These are phyloP conservation scores for Tolypocladium amazonense DNA, from an alignment of 2,329 filamentous ascomycete genomes.

Conservation along the genomic window DNA sequence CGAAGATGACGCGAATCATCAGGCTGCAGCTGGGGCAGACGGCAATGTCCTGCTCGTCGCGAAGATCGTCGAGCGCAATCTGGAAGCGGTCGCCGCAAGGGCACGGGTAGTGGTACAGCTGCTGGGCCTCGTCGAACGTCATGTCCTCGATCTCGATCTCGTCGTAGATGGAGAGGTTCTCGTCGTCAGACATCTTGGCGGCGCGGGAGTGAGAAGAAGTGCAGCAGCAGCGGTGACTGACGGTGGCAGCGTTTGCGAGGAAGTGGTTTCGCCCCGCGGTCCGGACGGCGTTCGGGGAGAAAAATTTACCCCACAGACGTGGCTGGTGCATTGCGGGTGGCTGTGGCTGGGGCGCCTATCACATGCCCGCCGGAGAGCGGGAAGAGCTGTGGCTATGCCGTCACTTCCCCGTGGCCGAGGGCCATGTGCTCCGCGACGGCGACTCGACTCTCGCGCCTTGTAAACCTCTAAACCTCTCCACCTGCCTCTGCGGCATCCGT, in stretches of 20 bases:
- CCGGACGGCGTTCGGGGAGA: not conserved
- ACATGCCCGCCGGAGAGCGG: constrained; percentile 1
- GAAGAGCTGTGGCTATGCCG: not conserved
- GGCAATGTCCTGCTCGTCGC: constrained; percentile 87
- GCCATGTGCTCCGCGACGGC: not conserved
- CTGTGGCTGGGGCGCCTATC: not conserved
- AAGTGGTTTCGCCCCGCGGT: not conserved
- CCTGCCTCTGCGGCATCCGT: not conserved
- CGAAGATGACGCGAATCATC: constrained; percentile 93
- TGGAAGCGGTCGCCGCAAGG: constrained; percentile 96
- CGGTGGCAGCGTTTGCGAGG: not conserved
- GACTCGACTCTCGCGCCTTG: not conserved
- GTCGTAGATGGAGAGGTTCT: constrained; percentile 71
- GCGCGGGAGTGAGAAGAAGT: not conserved
- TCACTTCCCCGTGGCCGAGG: not conserved
- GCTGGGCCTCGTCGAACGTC: constrained; percentile 71
- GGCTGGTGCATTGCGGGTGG: constrained; percentile 1
- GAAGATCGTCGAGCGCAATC: constrained; percentile 73
- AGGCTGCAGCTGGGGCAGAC: constrained; percentile 95
- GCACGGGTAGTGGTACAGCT: constrained; percentile 93
- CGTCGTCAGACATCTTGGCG: constrained; percentile 48
- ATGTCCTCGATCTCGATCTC: constrained; percentile 99
- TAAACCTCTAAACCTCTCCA: not conserved
- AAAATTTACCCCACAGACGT: constrained; percentile 8
- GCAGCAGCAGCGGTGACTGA: not conserved